Conservation (phyloP, 345 rosid species). For the Garcia nutans region DNA sequence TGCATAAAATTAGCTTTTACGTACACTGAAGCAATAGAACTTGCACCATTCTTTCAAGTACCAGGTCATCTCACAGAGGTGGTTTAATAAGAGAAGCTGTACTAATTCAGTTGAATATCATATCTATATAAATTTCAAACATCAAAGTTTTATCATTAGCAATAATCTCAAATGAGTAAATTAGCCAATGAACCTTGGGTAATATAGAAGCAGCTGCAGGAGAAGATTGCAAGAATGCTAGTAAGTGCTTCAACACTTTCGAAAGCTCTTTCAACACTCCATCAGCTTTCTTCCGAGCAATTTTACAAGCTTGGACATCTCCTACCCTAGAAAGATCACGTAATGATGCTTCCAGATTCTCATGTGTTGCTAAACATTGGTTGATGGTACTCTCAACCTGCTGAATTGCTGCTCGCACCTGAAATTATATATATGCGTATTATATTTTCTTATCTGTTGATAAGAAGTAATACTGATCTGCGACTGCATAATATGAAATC, state of each 20-base stretch:
- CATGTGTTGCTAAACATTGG: constrained; percentile 63
- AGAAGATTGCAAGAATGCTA: constrained; percentile 66
- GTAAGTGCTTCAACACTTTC: constrained; percentile 64
- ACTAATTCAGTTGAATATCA: not conserved
- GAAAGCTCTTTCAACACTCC: constrained; percentile 69
- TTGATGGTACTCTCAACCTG: constrained; percentile 55
- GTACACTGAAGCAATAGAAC: not conserved
- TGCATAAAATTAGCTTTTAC: not conserved
- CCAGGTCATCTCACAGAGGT: not conserved
- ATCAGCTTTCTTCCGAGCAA: constrained; percentile 80
- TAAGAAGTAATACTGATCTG: not conserved
- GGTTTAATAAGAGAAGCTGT: not conserved
- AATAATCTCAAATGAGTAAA: not conserved
- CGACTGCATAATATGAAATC: not conserved
- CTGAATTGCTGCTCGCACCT: constrained; percentile 78
- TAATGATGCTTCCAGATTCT: constrained; percentile 83
- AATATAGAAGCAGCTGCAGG: constrained; percentile 64
- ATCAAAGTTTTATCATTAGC: not conserved
- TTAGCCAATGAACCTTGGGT: constrained; percentile 55
- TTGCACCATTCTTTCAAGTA: not conserved
- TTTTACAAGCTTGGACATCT: constrained; percentile 88
- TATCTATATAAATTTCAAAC: not conserved
- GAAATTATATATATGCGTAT: constrained; percentile 15
- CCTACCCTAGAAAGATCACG: constrained; percentile 91
- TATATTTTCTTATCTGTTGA: not conserved